Base-by-base conservation (phyloP, 2,329 filamentous ascomycete species). In the Nemania serpens region DNA sequence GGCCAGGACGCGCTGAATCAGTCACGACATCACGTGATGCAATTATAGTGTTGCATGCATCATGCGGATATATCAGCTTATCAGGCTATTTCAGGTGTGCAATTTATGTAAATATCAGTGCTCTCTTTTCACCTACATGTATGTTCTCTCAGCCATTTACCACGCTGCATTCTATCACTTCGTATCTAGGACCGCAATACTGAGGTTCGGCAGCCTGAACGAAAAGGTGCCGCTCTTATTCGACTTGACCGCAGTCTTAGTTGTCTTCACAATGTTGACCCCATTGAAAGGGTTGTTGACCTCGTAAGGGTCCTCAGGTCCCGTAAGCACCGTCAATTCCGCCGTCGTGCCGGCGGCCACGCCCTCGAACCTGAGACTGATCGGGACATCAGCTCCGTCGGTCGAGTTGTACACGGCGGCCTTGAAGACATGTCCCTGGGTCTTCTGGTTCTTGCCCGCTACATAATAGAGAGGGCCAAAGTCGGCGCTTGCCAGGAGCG, bases 171-270 rank as follows among this genome's bases (percentile, higher is more conserved):
- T n/a, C n/a, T n/a, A n/a, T n/a, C n/a, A n/a, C n/a, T n/a, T n/a
- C n/a, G n/a, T n/a, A n/a, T 85, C 82, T 54, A 88, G 68, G 2
- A 87, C 79, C 13, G 83, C 83, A 50, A 87, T 79, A 65, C 82
- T 85, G 59, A 85, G 72, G 64, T 83, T 75, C 0, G 84, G 84
- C 68, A 88, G 61, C 25, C 70, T 75, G 66, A 87, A 87, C 45
- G 72, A 72, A 65, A 87, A 85, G 1, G 67, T 71, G 2, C 84
- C 84, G 25, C 78, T 74, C 2, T 70, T 67, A 15, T 76, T 77
- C 2, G 80, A 82, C 65, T 69, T 74, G 18, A 84, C 61, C 0
- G 71, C 71, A 1, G 68, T 70, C 11, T 70, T 76, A 1, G 72
- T 74, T 18, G 74, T 79, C 53, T 80, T 72, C 0, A 86, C 83